phyloP scores from a whole-genome alignment of 805 yeast genomes.

The Dipodascopsis uninucleata region DNA sequence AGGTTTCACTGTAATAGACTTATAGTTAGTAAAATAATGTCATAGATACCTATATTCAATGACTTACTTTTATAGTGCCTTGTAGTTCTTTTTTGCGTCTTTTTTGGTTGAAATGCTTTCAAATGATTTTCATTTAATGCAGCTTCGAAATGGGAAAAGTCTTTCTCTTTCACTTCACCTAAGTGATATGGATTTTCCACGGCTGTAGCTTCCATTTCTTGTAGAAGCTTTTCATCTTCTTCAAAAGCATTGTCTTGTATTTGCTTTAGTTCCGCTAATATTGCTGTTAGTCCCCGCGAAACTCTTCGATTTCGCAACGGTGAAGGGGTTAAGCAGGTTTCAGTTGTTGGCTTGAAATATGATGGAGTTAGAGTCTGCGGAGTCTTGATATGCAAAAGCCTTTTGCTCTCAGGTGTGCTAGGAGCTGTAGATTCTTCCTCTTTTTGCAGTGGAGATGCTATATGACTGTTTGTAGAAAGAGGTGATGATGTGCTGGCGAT shows the following conservation, averaged over 20 bases:
- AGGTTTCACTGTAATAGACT: background rate
- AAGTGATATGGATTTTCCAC: slow-evolving; percentile 10
- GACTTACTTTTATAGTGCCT: slow-evolving; percentile 5
- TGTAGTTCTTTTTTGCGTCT: slow-evolving; percentile 21
- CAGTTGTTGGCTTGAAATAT: slow-evolving; percentile 12
- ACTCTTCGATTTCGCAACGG: slow-evolving; percentile 18
- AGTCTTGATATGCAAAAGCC: background rate
- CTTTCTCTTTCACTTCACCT: slow-evolving; percentile 20
- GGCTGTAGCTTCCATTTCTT: slow-evolving; percentile 13
- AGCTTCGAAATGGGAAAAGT: slow-evolving; percentile 4
- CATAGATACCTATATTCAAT: background rate
- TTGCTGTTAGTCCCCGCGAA: slow-evolving; percentile 19
- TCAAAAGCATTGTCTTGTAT: slow-evolving; percentile 16
- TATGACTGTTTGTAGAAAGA: too few relatives aligned
- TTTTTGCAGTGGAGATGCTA: too few relatives aligned
- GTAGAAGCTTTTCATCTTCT: slow-evolving; percentile 22
- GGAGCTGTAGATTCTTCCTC: too few relatives aligned
- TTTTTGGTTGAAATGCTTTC: background rate
- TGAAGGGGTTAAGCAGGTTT: slow-evolving; percentile 20
- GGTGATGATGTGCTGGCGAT: slow-evolving; percentile 3
- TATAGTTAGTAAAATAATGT: background rate
- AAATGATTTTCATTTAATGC: background rate
- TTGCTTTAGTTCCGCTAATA: slow-evolving; percentile 19
- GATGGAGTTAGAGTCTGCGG: slow-evolving; percentile 15
- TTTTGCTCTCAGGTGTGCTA: background rate